Evolutionary conservation across 176 grass and related monocot species (phyloP), one percentile per base, ranked within the genome.

Genomic region (Aegilops sharonensis): DNA sequence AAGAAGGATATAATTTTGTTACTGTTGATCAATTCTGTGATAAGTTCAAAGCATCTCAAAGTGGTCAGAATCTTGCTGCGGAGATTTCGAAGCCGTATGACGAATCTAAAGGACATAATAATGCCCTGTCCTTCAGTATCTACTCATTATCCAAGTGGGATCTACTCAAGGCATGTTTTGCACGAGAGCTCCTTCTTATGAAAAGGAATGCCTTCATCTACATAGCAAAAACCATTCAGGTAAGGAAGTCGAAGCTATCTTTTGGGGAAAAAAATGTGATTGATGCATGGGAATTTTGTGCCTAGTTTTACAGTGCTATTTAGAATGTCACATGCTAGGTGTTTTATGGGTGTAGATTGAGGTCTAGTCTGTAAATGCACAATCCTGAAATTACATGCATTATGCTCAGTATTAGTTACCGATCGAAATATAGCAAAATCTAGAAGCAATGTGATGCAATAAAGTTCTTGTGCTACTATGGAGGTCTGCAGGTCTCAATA

Each of bases 121-220:
- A 82, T 86, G 89, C 85, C 74, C 77, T 97, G 29, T 91, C 89
- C 31, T 95, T 85, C 77, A 93, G 54, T 61, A 88, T 74, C 5
- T 95, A 95, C 79, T 93, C 92, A 12, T 76, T 95, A 29, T 86
- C 91, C 48, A 95, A 89, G 39, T 93, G 82, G 87, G 82, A 93
- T 56, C 81, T 97, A 30, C 82, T 97, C 61, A 93, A 97, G 73
- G 87, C 92, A 75, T 93, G 91, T 73, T 65, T 95, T 6, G 83
- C 91, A n/a, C 85, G 91, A 83, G 92, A 97, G 68, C 50, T 93
- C 54, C 87, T 97, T 59, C 93, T 97, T 5, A 95, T 97, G 78
- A 94, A 89, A 85, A 85, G 89, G 20, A 95, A 91, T 88, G 88
- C 89, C 8, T 90, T 85, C 82, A 36, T 95, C 78, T 93, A 97